Evolutionary conservation across 352 stramenopile genomes (phyloP), one percentile per base, ranked within the genome.

Genomic region (Pythium utonaiense): DNA sequence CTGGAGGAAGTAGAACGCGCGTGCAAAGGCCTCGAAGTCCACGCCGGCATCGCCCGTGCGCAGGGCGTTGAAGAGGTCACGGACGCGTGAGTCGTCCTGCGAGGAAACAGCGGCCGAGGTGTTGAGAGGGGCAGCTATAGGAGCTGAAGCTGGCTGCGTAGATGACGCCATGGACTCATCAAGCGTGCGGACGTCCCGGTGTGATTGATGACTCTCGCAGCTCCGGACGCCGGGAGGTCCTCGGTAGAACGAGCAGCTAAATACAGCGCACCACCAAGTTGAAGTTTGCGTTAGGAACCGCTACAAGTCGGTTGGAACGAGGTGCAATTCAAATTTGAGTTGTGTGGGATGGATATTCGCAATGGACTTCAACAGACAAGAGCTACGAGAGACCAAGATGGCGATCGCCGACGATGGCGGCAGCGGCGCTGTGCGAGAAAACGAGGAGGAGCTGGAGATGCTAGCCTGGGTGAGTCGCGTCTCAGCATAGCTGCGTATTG

Each of bases 1-100:
- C 66, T 91, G 82, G 33, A 85, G 56, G 49, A 87, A 91, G 65
- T 91, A 91, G 14, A 89, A 34, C 27, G 69, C 44, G 36, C 64
- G 54, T 14, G 73, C 60, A 58, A 89, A 48, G 8, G 65, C 33
- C 53, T 89, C 79, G 13, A 83, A 72, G 47, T 69, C 75, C 49
- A 86, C 79, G 31, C 79, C 77, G 28, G 69, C 65, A 24, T 89
- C 79, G 22, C 71, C 71, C 36, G 73, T 75, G 9, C 75, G 69
- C 49, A 89, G 64, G 48, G 62, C 62, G 42, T 84, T 86, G 64
- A 72, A 89, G 3, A 86, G 66, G 36, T 81, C 71, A 8, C 75
- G 73, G 8, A 66, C 64, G 53, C 69, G 73, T 48, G 60, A 50
- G 56, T 82, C 70, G 16, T 88, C 75, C 4, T 60, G 59, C 21